Evolutionary conservation across 176 grass and related monocot species (phyloP).

Genomic region (Avena insularis): DNA sequence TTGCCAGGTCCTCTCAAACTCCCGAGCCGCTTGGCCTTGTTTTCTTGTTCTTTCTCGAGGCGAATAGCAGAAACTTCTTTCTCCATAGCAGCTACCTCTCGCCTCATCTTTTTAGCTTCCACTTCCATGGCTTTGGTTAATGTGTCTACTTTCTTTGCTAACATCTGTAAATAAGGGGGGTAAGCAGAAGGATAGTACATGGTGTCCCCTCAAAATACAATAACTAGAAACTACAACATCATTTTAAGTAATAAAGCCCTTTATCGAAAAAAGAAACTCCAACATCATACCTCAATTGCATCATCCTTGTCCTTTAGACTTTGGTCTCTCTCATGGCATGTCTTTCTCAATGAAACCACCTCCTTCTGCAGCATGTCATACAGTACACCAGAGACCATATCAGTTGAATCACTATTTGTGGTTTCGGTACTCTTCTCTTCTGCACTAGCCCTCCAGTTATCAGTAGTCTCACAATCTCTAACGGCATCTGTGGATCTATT

Average conservation of each 20-base stretch:
- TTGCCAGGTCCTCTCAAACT: conserved; percentile 70
- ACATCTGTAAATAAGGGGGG: conserved; percentile 53
- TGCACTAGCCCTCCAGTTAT: conserved; percentile 54
- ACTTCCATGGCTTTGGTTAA: conserved; percentile 96
- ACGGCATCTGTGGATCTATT: conserved; percentile 66
- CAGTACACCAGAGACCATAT: conserved; percentile 79
- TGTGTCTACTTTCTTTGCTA: conserved; percentile 91
- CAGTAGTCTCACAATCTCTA: conserved; percentile 50
- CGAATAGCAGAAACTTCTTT: conserved; percentile 89
- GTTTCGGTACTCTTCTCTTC: conserved; percentile 61
- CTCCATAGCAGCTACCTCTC: conserved; percentile 85
- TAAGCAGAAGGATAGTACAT: conserved; percentile 6
- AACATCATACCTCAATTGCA: conserved; percentile 83
- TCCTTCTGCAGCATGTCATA: conserved; percentile 98
- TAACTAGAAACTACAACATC: conserved; percentile 23
- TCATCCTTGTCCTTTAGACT: conserved; percentile 92
- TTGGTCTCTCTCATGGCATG: conserved; percentile 92
- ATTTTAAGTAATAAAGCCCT: neutral
- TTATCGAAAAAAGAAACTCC: neutral
- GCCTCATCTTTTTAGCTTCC: conserved; percentile 96
- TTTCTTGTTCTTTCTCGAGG: conserved; percentile 80
- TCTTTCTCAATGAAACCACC: conserved; percentile 81
- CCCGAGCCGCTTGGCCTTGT: conserved; percentile 66
- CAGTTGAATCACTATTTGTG: conserved; percentile 53
- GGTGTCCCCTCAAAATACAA: conserved; percentile 18